phyloP scores from a whole-genome alignment of 2,329 filamentous ascomycete species.

The Fusarium pininemorale region DNA sequence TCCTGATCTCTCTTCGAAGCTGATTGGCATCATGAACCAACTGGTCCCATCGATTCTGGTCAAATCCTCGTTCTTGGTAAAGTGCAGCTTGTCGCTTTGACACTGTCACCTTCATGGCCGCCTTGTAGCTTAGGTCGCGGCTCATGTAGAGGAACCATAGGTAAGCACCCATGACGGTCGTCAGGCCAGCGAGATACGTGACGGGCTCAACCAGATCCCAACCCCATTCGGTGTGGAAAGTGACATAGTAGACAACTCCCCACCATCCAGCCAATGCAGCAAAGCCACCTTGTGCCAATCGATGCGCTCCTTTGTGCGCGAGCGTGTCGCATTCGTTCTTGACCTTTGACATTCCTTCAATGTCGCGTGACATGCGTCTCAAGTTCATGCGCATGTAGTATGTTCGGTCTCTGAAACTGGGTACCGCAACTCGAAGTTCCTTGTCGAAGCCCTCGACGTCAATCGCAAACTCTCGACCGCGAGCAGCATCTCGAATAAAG shows the following conservation, averaged over 20 bases:
- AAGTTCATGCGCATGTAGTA: conserved; percentile 84
- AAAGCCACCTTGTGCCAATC: conserved; percentile 83
- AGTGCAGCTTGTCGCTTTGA: conserved; percentile 78
- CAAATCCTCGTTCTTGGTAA: conserved; percentile 80
- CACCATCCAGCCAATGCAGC: conserved; percentile 79
- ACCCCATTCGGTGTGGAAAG: conserved; percentile 77
- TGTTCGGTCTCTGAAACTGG: conserved; percentile 89
- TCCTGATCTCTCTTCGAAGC: conserved; percentile 80
- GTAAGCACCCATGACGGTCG: conserved; percentile 88
- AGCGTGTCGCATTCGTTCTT: conserved; percentile 84
- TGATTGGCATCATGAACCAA: conserved; percentile 83
- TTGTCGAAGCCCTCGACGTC: conserved; percentile 74
- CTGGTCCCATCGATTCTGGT: conserved; percentile 79
- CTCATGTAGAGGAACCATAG: conserved; percentile 95
- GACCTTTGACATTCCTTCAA: conserved; percentile 74
- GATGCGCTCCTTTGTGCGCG: conserved; percentile 80
- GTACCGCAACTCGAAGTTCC: conserved; percentile 81
- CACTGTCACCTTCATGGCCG: conserved; percentile 87
- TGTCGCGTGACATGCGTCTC: conserved; percentile 73
- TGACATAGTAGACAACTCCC: conserved; percentile 79
- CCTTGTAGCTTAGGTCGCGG: conserved; percentile 85
- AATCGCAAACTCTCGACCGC: conserved; percentile 85
- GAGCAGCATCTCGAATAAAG: conserved; percentile 89
- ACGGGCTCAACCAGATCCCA: conserved; percentile 94
- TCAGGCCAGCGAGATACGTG: conserved; percentile 87